Evolutionary conservation across 2,329 filamentous ascomycete genomes (phyloP).

Genomic region (Neonectria coccinea): DNA sequence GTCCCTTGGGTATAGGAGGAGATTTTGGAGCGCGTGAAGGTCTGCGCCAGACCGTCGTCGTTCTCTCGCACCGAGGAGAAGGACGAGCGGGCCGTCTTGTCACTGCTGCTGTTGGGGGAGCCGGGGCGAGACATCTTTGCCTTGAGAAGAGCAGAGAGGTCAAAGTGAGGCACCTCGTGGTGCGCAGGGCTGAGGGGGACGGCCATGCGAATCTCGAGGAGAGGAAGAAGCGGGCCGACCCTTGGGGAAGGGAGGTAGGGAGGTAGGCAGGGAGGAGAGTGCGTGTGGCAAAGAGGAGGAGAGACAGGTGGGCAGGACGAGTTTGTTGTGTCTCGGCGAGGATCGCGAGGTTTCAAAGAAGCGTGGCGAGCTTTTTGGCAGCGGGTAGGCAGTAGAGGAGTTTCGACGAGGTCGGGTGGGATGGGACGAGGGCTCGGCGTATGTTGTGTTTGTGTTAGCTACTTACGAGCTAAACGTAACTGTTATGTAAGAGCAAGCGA

Average conservation of each 20-base stretch:
- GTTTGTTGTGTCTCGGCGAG: slow-evolving; percentile 13
- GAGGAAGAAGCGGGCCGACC: slow-evolving; percentile 35
- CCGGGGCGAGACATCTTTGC: slow-evolving; percentile 53
- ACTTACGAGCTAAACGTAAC: slow-evolving; percentile 16
- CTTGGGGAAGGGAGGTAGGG: slow-evolving; percentile 27
- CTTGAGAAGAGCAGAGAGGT: slow-evolving; percentile 50
- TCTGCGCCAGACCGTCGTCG: slow-evolving; percentile 69
- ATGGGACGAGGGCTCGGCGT: slow-evolving; percentile 15
- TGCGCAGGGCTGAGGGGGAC: slow-evolving; percentile 48
- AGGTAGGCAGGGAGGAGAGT: slow-evolving; percentile 18
- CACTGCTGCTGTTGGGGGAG: slow-evolving; percentile 50
- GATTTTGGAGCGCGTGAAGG: slow-evolving; percentile 72
- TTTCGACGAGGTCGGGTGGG: slow-evolving; percentile 20
- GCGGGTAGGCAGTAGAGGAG: slow-evolving; percentile 10
- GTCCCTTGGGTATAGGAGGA: slow-evolving; percentile 66
- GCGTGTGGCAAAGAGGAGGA: not conserved
- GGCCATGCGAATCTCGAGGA: slow-evolving; percentile 47
- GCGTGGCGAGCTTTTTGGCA: slow-evolving; percentile 4
- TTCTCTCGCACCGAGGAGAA: slow-evolving; percentile 73
- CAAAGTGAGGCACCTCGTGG: slow-evolving; percentile 53
- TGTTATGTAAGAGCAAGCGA: slow-evolving; percentile 30
- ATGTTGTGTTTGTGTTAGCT: slow-evolving; percentile 26
- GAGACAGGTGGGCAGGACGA: not conserved
- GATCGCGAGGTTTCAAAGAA: slow-evolving; percentile 1
- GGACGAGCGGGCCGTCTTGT: slow-evolving; percentile 62